Evolutionary conservation across 1,139 yeast genomes (phyloP), one percentile per base, ranked within the genome.

Genomic region (Saccharomyces hybrid): DNA sequence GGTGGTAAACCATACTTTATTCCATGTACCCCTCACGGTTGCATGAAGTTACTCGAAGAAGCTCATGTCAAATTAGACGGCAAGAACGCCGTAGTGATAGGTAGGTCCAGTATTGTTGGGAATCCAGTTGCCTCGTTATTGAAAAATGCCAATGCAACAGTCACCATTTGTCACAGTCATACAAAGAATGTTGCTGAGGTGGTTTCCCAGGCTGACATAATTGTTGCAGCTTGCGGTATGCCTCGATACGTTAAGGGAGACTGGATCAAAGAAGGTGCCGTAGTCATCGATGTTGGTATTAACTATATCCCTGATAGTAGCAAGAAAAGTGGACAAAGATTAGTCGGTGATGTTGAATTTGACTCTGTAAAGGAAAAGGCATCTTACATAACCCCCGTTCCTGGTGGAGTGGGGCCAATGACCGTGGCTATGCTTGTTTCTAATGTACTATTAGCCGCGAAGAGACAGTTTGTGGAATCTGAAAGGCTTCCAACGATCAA

Each of bases 361-460:
- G 82, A 75, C 51, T 72, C 79, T 41, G 86, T 84, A 53, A 73
- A 74, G 54, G 72, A 76, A 52, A 77, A 76, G 60, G 85, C 89
- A 1, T 74, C 84, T 1, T 81, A 76, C 63, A 75, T 86, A 53
- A 85, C 95, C 5, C 95, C 95, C 4, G 95, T 86, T 52, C 95
- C 95, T 41, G 93, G 95, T 69, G 95, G 95, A 61, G 95, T 86
- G 61, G 95, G 95, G 44, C 95, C 95, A 61, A 86, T 86, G 95
- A 86, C 95, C 31, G 93, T 86, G 46, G 91, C 90, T 48, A 85
- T 85, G 90, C 77, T 86, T 58, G 80, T 87, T 59, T 77, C 83
- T 51, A 86, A 86, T 64, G 87, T 86, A 4, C 74, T 81, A 56
- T 75, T 76, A 57, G 85, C 88, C 49, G 87, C 88, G n/a, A 73